Conservation (phyloP, 805 yeast genomes). For the Schwanniomyces pseudopolymorphus region DNA sequence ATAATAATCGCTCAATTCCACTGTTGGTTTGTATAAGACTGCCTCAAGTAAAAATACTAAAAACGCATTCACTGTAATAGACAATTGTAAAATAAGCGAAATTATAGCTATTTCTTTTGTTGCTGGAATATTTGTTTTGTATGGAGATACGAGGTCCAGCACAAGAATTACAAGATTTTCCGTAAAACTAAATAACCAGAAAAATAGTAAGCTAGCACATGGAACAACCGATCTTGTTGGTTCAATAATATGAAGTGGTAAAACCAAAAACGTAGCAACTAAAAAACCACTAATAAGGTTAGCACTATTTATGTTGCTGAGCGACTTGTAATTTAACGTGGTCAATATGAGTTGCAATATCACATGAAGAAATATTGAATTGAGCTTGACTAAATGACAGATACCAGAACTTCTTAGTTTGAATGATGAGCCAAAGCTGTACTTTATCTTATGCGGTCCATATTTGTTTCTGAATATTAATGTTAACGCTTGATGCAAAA, state of each 20-base stretch:
- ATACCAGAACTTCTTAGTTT: constrained; percentile 16
- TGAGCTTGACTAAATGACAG: constrained; percentile 14
- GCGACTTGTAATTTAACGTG: constrained; percentile 6
- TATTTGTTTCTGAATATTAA: constrained; percentile 11
- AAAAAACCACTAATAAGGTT: constrained; percentile 6
- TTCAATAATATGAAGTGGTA: constrained; percentile 48
- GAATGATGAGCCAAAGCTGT: constrained; percentile 17
- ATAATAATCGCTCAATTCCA: constrained; percentile 17
- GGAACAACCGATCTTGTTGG: constrained; percentile 37
- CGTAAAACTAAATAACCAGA: constrained; percentile 28
- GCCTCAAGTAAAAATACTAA: constrained; percentile 16
- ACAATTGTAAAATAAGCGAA: constrained; percentile 10
- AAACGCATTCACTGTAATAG: constrained; percentile 14
- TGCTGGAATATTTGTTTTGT: constrained; percentile 13
- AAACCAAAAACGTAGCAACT: constrained; percentile 16
- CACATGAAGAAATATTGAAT: constrained; percentile 16
- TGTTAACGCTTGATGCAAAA: constrained; percentile 10
- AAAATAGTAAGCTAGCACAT: constrained; percentile 37
- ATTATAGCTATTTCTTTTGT: constrained; percentile 4
- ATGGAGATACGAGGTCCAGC: constrained; percentile 18
- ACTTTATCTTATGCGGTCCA: constrained; percentile 16
- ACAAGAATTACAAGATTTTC: constrained; percentile 11
- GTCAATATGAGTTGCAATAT: constrained; percentile 6
- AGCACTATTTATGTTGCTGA: constrained; percentile 5
- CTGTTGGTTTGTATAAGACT: constrained; percentile 16